Evolutionary conservation across 2,329 filamentous ascomycete species (phyloP), one percentile per base, ranked within the genome.

Genomic region (Zalaria obscura): DNA sequence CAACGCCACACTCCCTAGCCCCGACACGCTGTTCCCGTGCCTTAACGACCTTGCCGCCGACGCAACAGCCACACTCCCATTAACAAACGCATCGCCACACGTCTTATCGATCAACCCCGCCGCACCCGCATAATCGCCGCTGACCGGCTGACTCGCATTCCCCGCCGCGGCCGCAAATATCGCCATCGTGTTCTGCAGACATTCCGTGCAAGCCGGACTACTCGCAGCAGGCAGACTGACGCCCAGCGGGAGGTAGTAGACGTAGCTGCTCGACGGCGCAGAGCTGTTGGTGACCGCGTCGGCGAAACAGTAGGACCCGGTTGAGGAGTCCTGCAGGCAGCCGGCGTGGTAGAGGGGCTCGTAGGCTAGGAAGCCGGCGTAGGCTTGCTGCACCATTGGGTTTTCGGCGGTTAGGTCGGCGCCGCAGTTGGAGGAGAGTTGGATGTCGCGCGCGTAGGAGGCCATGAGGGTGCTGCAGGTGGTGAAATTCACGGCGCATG

Each of bases 231-330:
- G 83, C 8, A 95, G 65, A 1, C 69, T 61, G 34, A 78, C 71
- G 45, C 91, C 91, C 42, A 93, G 71, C 0, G 88, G 84, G 3
- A 96, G 67, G 53, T 82, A 89, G 64, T 95, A 98, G 31, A 91
- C 72, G 55, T 88, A 89, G 2, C 18, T 73, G 29, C 76, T 73
- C 57, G 91, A 81, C 28, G 77, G 69, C 5, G 75, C 80, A 25
- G 75, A 73, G 4, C 66, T 58, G 61, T 94, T 93, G 38, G 83
- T 86, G 45, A 88, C 77, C 39, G 89, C 86, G 51, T 84, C 80
- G 49, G 83, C 83, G 59, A 86, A 95, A 67, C 89, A 95, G 49
- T 77, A 73, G 39, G 69, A 69, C 1, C 77, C 78, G 1, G 67
- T 61, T 27, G 43, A 39, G 18, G 40, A 36, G 55, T 84, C 75